Evolutionary conservation across 2,329 filamentous ascomycete genomes (phyloP).

Genomic region (Fusarium xyrophilum): DNA sequence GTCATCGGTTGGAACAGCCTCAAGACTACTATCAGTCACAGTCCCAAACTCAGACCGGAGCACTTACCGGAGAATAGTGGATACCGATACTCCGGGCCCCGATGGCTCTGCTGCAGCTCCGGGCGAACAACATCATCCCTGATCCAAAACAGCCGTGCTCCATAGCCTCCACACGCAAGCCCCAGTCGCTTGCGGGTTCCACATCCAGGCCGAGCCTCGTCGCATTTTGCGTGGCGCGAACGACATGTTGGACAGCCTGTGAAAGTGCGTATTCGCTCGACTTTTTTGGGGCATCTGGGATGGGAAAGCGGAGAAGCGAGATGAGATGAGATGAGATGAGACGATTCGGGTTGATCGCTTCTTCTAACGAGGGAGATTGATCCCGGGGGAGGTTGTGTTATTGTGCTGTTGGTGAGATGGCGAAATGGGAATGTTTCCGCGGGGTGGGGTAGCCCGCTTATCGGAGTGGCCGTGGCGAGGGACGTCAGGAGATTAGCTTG

Average conservation of each 20-base stretch:
- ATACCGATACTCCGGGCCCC: slow-evolving; percentile 48
- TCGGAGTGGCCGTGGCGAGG: neutral
- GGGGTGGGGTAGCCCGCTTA: neutral
- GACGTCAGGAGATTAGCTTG: neutral
- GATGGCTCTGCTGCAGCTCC: slow-evolving; percentile 36
- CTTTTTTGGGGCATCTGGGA: slow-evolving; percentile 33
- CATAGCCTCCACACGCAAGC: slow-evolving; percentile 50
- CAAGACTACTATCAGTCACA: neutral
- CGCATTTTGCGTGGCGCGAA: slow-evolving; percentile 54
- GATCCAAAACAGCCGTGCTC: slow-evolving; percentile 46
- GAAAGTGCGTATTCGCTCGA: slow-evolving; percentile 42
- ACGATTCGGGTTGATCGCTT: neutral
- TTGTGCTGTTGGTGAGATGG: slow-evolving; percentile 9
- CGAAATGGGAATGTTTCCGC: slow-evolving; percentile 35
- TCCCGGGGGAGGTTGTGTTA: slow-evolving; percentile 9
- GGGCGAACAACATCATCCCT: slow-evolving; percentile 33
- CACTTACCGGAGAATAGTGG: slow-evolving; percentile 51
- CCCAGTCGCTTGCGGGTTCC: slow-evolving; percentile 47
- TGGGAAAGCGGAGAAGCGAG: slow-evolving; percentile 32
- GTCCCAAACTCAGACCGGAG: neutral
- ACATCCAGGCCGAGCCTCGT: slow-evolving; percentile 51
- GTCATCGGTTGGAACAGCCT: too few species aligned
- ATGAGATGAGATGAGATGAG: neutral
- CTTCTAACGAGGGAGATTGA: slow-evolving; percentile 5
- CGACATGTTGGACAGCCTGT: slow-evolving; percentile 47